Conservation (phyloP, 2,329 filamentous ascomycete genomes). For the Pseudogymnoascus sp. region DNA sequence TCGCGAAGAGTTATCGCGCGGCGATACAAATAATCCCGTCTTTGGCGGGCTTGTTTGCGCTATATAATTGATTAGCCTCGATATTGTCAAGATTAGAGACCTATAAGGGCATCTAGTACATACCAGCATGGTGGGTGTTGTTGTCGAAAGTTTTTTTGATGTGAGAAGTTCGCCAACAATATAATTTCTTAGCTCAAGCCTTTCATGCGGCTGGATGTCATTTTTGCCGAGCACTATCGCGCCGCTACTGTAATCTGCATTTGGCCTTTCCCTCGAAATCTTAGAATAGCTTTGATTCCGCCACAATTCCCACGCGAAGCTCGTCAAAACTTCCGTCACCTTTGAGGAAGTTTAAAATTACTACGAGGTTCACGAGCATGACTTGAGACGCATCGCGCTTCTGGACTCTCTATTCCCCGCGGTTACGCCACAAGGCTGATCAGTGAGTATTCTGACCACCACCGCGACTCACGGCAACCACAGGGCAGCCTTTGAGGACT, state of each 20-base stretch:
- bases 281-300: constrained; percentile 11
- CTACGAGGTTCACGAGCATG: constrained; percentile 21
- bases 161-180: constrained; percentile 12
- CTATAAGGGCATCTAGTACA: not conserved
- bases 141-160: constrained; percentile 10
- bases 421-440: constrained; percentile 28
- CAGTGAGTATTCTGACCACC: constrained; percentile 2
- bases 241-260: constrained; percentile 11
- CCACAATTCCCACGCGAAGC: constrained; percentile 14
- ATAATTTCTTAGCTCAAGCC: constrained; percentile 19
- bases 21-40: constrained; percentile 84
- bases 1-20: constrained; percentile 80
- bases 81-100: constrained; percentile 14
- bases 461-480: not conserved
- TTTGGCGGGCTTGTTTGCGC: constrained; percentile 69
- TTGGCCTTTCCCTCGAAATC: constrained; percentile 9
- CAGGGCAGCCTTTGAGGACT: not conserved
- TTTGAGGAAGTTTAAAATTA: constrained; percentile 13
- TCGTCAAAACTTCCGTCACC: constrained; percentile 13
- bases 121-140: constrained; percentile 11
- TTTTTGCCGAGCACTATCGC: constrained; percentile 12
- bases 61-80: constrained; percentile 23
- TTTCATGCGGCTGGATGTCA: constrained; percentile 14
- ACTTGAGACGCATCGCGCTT: constrained; percentile 23
- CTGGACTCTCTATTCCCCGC: constrained; percentile 21